Percentiles rank a stretch among this genome's conserved stretches.
phyloP scores from a whole-genome alignment of 208 protist species.

The Jaenimonas drosophilae region DNA sequence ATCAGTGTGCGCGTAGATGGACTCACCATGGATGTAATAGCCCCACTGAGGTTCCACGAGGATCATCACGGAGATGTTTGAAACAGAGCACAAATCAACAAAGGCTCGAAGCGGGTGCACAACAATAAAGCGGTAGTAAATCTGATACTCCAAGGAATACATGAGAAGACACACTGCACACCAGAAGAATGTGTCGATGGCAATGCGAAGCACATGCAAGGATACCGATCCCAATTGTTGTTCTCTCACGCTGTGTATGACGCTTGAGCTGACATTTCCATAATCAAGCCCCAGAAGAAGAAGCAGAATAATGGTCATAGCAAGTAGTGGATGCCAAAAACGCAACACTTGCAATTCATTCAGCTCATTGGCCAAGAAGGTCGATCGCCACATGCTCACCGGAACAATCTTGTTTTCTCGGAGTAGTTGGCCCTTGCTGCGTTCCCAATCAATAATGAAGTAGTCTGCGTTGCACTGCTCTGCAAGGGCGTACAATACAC shows the following conservation, averaged over 20 bases:
- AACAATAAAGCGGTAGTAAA: constrained; percentile 78
- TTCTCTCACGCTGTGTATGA: constrained; percentile 19
- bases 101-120: constrained; percentile 81
- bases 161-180: constrained; percentile 41
- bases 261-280: constrained; percentile 26
- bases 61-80: constrained; percentile 87
- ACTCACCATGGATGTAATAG: constrained; percentile 90
- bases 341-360: constrained; percentile 71
- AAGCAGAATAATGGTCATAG: constrained; percentile 61
- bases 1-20: constrained; percentile 79
- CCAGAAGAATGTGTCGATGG: constrained; percentile 75
- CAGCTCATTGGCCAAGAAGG: constrained; percentile 75
- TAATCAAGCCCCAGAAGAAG: constrained; percentile 57
- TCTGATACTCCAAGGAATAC: constrained; percentile 64
- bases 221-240: constrained; percentile 13
- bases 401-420: constrained; percentile 76
- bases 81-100: constrained; percentile 86
- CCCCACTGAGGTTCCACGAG: constrained; percentile 71
- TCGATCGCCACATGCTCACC: constrained; percentile 84
- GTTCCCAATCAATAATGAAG: constrained; percentile 88
- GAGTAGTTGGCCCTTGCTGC: constrained; percentile 73
- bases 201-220: constrained; percentile 51
- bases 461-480: constrained; percentile 86
- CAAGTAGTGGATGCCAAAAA: constrained; percentile 57
- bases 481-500: constrained; percentile 48